Evolutionary conservation across 805 yeast species (phyloP), one percentile per base, ranked within the genome.

Genomic region (Starmerella scarabaei): DNA sequence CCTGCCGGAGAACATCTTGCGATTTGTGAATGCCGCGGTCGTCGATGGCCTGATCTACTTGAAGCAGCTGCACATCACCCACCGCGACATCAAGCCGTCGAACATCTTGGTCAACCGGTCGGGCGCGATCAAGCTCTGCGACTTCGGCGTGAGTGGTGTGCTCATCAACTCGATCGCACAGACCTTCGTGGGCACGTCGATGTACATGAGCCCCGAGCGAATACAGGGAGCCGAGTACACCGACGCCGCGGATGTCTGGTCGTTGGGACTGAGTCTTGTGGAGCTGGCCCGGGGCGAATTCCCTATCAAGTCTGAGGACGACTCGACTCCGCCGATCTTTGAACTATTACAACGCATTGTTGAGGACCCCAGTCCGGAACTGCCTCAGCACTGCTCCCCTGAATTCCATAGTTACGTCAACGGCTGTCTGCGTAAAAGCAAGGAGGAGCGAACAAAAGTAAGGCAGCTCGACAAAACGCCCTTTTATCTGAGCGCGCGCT

Each of bases 191-290:
- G 99, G 99, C 1, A 91, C 99, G 0, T 84, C 95, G 1, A 84
- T 93, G 0, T 91, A 91, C 57, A 91, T 91, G 93, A 81, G 94
- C 1, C 99, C 99, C 0, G 99, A 91, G 54, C 70, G 99, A 47
- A 88, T 91, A 40, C 94, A 85, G 61, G 99, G 99, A 16, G 83
- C 82, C 32, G 77, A 78, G 8, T 91, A 91, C 61, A 80, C 94
- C 7, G 78, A 86, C n/a, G 85, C 86, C 51, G 88, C 94, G 29
- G 99, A 91, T 58, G 88, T 91, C 11, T 91, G 99, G 99, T 84
- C 96, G 0, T 63, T 86, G 49, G 99, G 98, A 1, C 65, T 91
- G 33, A 80, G 86, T 77, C 66, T 91, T 30, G 74, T 83, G 37
- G 97, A 91, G 58, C 65, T 91, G 38, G 88, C 94, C 1, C 73